phyloP scores from a whole-genome alignment of 164 flowering plant genomes.

The Amborella trichopoda region DNA sequence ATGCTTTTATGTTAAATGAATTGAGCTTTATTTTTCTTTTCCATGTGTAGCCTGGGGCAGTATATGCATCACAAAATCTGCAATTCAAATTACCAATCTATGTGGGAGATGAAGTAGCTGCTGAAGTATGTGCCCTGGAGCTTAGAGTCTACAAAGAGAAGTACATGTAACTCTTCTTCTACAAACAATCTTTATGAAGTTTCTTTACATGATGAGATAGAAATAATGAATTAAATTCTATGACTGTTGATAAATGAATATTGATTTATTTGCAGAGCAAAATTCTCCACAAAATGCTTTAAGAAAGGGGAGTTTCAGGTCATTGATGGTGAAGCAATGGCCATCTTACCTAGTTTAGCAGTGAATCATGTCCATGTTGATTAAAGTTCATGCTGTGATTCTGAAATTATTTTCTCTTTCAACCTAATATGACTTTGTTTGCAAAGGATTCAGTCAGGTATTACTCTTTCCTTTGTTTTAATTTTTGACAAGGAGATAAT shows the following conservation, averaged over 20 bases:
- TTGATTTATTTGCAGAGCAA: constrained; percentile 33
- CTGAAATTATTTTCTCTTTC: too few relatives aligned
- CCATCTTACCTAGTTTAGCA: constrained; percentile 45
- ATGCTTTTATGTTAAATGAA: too few relatives aligned
- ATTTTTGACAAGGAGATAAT: too few relatives aligned
- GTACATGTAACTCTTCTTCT: constrained; percentile 39
- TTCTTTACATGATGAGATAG: not conserved
- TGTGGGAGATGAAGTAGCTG: constrained; percentile 48
- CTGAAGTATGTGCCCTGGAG: constrained; percentile 38
- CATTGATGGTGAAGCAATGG: constrained; percentile 73
- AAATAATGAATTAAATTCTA: not conserved
- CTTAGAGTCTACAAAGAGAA: constrained; percentile 39
- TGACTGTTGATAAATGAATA: not conserved
- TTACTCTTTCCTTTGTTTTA: too few relatives aligned
- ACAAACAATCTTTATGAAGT: not conserved
- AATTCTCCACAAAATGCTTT: constrained; percentile 63
- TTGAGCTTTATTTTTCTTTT: too few relatives aligned
- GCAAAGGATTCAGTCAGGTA: too few relatives aligned
- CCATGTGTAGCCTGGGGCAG: constrained; percentile 68
- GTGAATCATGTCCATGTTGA: constrained; percentile 10
- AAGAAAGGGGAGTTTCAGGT: constrained; percentile 37
- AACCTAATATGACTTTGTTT: too few relatives aligned
- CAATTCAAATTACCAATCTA: constrained; percentile 60
- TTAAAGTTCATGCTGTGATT: too few relatives aligned
- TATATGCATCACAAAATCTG: constrained; percentile 69